phyloP scores from a whole-genome alignment of 345 rosid species.

The Eucalyptus decipiens region DNA sequence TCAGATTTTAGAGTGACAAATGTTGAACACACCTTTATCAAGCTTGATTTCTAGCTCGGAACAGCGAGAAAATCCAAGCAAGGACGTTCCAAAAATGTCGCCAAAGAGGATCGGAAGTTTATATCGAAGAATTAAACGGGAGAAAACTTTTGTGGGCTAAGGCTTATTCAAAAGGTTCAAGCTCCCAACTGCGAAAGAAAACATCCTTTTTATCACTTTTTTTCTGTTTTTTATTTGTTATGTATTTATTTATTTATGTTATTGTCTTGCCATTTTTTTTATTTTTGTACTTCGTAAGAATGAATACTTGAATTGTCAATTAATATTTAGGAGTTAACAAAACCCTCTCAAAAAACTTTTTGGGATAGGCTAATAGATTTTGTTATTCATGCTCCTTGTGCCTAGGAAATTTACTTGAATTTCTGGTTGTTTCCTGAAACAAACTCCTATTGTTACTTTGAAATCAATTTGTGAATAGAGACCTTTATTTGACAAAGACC shows the following conservation, averaged over 20 bases:
- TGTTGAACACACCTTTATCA: too few relatives aligned
- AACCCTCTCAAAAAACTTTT: background rate
- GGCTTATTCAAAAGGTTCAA: background rate
- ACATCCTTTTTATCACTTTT: too few relatives aligned
- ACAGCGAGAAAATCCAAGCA: too few relatives aligned
- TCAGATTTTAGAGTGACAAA: too few relatives aligned
- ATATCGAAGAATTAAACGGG: too few relatives aligned
- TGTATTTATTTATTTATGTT: background rate
- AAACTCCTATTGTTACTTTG: accelerated
- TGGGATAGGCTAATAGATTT: background rate
- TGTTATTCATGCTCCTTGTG: background rate
- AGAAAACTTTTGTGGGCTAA: background rate
- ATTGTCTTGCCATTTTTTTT: background rate
- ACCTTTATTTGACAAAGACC: background rate
- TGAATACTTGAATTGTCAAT: background rate
- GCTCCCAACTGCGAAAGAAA: background rate
- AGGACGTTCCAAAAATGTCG: too few relatives aligned
- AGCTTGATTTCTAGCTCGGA: too few relatives aligned
- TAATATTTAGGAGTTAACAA: too few relatives aligned
- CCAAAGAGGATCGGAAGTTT: too few relatives aligned
- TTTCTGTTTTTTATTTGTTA: background rate
- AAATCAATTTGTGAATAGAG: too few relatives aligned
- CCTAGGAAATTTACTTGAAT: background rate
- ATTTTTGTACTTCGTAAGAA: background rate
- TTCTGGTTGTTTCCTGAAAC: background rate